Evolutionary conservation across 73 alveolate species (phyloP), one percentile per base, ranked within the genome.

Genomic region (Paramecium sexaurelia): DNA sequence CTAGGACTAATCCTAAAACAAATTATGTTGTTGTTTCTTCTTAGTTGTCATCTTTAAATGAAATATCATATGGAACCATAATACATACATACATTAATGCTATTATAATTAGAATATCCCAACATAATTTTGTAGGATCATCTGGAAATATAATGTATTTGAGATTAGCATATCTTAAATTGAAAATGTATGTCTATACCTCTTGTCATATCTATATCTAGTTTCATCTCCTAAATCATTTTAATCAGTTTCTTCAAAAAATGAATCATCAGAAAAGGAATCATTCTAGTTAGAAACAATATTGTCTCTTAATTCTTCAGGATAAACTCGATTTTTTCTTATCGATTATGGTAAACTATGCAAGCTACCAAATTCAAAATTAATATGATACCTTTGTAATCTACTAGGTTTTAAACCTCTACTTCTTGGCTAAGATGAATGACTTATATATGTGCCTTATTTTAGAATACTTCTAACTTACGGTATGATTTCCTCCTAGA

Each of bases 1-100:
- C 97, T 40, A 95, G 8, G 5, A 20, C 66, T 15, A 73, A 32
- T 1, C 87, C 87, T 32, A 73, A 32, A 73, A 4, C 66, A 73
- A 20, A 35, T 35, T 73, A 24, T 0, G 13, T 22, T 5, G 35
- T 7, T 1, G 47, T 66, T 29, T 32, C 33, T 10, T 73, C 55
- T 15, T 73, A 5, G 6, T 13, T 17, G 7, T 73, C 87, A 32
- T 73, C 45, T 6, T 83, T 32, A 9, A 83, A 83, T 43, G 91
- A 78, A 13, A 83, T 83, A 55, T 83, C 43, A 27, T 26, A 43
- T 11, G 91, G 91, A 26, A 55, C 55, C 29, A 83, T 82, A 2
- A 83, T 26, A 29, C 91, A 83, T 5, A 55, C n/a, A 17, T 47
- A 47, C 19, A 41, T 8, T 35, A 83, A 36, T 22, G 82, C 85